Evolutionary conservation across 1,284 basidiomycete genomes (phyloP).

Genomic region (Meira miltonrushii): DNA sequence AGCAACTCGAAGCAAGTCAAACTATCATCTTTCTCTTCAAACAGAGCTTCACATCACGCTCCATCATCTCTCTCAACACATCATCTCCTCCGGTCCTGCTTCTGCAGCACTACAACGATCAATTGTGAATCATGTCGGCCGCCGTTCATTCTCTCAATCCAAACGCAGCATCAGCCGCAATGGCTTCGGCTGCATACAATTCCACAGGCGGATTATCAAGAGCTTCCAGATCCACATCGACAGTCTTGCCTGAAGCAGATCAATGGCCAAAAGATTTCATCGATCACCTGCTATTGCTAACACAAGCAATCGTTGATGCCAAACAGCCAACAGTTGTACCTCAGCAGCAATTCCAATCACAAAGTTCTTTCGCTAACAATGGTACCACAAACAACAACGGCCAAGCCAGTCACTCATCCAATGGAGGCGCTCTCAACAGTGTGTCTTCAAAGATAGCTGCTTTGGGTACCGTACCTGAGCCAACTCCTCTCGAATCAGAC

Average conservation of each 20-base stretch:
- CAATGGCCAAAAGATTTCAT: conserved; percentile 38
- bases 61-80: neutral
- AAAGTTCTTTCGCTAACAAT: neutral
- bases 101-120: neutral
- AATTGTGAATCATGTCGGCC: conserved; percentile 6
- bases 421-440: neutral
- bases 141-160: conserved; percentile 11
- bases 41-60: neutral
- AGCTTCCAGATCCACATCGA: conserved; percentile 27
- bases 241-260: conserved; percentile 31
- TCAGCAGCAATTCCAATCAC: too few species aligned
- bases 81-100: neutral
- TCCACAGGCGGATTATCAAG: neutral
- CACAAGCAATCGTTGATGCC: conserved; percentile 33
- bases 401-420: too few species aligned
- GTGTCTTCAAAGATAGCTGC: neutral
- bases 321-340: conserved; percentile 26
- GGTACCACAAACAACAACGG: neutral
- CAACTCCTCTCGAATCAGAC: conserved; percentile 16
- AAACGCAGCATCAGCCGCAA: neutral
- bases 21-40: neutral
- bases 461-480: too few species aligned
- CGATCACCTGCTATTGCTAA: conserved; percentile 43
- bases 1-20: neutral
- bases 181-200: neutral